Evolutionary conservation across 495 filamentous ascomycete genomes (phyloP).

Genomic region (Aspergillus nanangensis): DNA sequence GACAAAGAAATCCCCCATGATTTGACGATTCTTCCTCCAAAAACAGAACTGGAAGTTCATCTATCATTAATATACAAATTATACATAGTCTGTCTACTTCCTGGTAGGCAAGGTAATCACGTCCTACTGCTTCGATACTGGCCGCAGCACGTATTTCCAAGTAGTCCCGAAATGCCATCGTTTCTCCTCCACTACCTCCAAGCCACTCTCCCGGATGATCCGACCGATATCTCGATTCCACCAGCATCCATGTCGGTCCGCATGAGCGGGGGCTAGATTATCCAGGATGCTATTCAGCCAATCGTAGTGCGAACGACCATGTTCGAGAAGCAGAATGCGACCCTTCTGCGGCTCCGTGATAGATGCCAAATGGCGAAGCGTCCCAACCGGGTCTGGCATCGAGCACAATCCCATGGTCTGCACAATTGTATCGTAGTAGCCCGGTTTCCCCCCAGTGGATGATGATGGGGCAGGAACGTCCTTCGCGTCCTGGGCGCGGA

Average conservation of each 20-base stretch:
- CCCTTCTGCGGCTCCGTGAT: constrained; percentile 50
- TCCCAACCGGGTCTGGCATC: constrained; percentile 64
- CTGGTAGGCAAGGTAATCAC: neutral
- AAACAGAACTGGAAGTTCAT: no score
- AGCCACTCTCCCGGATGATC: constrained; percentile 73
- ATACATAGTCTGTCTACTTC: neutral
- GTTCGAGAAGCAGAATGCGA: constrained; percentile 82
- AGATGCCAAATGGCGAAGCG: constrained; percentile 51
- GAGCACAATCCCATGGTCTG: constrained; percentile 95
- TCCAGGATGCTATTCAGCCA: constrained; percentile 81
- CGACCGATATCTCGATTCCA: constrained; percentile 88
- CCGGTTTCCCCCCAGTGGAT: neutral
- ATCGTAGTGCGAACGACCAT: constrained; percentile 72
- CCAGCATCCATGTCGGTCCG: constrained; percentile 87
- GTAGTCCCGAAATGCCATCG: constrained; percentile 74
- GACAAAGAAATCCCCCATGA: no score
- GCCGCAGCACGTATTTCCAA: constrained; percentile 60
- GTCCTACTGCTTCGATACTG: constrained; percentile 14
- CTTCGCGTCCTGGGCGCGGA: constrained; percentile 37
- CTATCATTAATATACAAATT: neutral
- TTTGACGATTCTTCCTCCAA: no score
- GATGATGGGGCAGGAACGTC: constrained; percentile 12
- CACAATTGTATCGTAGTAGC: constrained; percentile 74
- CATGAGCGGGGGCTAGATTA: constrained; percentile 70
- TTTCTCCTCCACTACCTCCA: constrained; percentile 71